Conservation (phyloP, 192 early-diverging fungal genomes). For the Dissophora globulifera region DNA sequence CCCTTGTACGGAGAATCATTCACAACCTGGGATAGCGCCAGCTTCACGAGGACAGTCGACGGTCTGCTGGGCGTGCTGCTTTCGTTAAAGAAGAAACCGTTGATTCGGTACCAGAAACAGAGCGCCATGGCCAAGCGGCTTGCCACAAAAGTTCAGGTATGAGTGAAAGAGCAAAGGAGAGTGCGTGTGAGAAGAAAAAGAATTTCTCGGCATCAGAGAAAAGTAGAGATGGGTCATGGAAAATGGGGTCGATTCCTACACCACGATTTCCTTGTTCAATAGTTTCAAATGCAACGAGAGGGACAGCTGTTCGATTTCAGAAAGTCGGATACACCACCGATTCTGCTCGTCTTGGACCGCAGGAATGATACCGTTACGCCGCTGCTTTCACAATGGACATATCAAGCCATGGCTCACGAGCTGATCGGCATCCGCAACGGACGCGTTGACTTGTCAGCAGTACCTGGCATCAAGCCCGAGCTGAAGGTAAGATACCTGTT, state of each 20-base stretch:
- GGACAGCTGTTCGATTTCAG: conserved; percentile 83
- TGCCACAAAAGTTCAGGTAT: conserved; percentile 83
- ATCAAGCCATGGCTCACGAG: conserved; percentile 99
- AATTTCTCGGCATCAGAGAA: no score
- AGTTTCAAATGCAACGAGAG: conserved; percentile 84
- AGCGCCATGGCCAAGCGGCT: conserved; percentile 86
- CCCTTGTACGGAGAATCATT: conserved; percentile 79
- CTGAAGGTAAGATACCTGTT: no score
- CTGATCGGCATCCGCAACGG: conserved; percentile 93
- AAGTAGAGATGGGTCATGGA: not conserved
- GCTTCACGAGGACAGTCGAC: conserved; percentile 80
- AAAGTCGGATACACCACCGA: conserved; percentile 82
- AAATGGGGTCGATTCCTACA: no score
- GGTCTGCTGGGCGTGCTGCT: conserved; percentile 82
- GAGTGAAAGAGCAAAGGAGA: no score
- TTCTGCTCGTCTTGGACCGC: conserved; percentile 92
- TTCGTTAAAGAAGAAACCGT: conserved; percentile 90
- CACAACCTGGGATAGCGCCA: conserved; percentile 80
- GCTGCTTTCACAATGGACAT: conserved; percentile 96
- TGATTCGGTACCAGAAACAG: conserved; percentile 89
- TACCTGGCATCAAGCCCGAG: conserved; percentile 85
- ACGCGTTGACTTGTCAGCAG: conserved; percentile 88
- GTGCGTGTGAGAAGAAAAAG: no score
- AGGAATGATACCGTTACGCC: conserved; percentile 97
- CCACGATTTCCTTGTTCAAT: no score